Evolutionary conservation across 352 stramenopile genomes (phyloP).

Genomic region (Blastocystis sp.): DNA sequence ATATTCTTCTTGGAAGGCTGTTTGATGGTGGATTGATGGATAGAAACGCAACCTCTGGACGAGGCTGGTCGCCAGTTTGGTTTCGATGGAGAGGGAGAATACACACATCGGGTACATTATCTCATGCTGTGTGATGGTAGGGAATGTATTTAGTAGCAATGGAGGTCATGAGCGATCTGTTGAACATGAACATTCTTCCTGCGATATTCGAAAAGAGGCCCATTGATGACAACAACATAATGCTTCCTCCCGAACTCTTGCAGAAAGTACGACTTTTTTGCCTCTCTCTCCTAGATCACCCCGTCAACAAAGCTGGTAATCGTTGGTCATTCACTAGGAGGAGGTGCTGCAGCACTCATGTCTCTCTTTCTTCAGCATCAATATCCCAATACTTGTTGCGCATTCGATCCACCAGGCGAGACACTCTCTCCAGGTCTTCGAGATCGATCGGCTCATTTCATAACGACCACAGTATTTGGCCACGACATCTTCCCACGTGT

Average conservation of each 20-base stretch:
- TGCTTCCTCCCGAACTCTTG: not conserved
- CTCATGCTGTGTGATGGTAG: not conserved
- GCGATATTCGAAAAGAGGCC: not conserved
- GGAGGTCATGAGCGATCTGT: slow-evolving; percentile 4
- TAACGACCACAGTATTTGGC: slow-evolving; percentile 47
- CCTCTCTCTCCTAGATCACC: not conserved
- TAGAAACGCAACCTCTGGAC: not conserved
- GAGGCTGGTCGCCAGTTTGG: slow-evolving; percentile 8
- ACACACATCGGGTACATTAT: slow-evolving; percentile 1
- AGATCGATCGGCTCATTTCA: not conserved
- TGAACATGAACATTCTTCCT: not conserved
- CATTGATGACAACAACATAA: not conserved
- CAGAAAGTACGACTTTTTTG: not conserved
- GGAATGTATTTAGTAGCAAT: slow-evolving; percentile 35
- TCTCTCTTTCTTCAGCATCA: slow-evolving; percentile 19
- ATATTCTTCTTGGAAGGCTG: not conserved
- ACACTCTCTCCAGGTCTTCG: slow-evolving; percentile 7
- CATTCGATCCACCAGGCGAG: slow-evolving; percentile 27
- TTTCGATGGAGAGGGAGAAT: not conserved
- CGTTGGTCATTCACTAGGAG: slow-evolving; percentile 41
- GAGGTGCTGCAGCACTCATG: not conserved
- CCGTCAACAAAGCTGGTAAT: slow-evolving; percentile 26
- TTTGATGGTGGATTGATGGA: not conserved
- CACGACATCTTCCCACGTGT: slow-evolving; percentile 47
- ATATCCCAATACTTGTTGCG: slow-evolving; percentile 43